Percentiles rank a stretch among this genome's conserved stretches.
Conservation (phyloP, 805 yeast species). For the Torulaspora quercuum region DNA sequence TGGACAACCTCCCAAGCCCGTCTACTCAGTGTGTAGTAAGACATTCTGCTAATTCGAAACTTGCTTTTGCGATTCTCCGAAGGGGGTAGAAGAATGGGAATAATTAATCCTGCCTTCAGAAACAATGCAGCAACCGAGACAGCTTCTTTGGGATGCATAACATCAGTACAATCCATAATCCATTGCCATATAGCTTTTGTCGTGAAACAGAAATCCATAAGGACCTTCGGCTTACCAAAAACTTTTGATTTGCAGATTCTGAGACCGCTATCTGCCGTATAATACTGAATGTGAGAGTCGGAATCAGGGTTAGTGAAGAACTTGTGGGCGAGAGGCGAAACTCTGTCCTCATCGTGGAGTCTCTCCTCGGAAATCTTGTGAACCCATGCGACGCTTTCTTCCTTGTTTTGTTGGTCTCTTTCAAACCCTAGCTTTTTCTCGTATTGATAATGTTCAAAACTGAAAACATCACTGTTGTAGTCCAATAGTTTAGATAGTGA, state of each 20-base stretch:
- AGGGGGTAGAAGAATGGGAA: slow-evolving; percentile 41
- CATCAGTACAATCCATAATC: slow-evolving; percentile 86
- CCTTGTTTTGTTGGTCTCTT: neutral
- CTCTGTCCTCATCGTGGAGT: slow-evolving; percentile 25
- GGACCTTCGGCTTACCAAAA: slow-evolving; percentile 31
- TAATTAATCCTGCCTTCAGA: slow-evolving; percentile 45
- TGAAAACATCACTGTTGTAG: slow-evolving; percentile 34
- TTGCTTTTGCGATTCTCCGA: slow-evolving; percentile 33
- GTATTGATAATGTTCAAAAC: slow-evolving; percentile 32
- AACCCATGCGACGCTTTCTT: slow-evolving; percentile 14
- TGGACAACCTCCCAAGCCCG: slow-evolving; percentile 41
- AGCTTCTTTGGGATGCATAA: slow-evolving; percentile 52
- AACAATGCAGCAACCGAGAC: slow-evolving; percentile 50
- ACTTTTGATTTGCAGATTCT: slow-evolving; percentile 49
- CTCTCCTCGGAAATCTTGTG: slow-evolving; percentile 14
- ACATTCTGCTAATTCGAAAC: slow-evolving; percentile 38
- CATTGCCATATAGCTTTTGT: slow-evolving; percentile 83
- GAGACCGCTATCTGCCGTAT: slow-evolving; percentile 61
- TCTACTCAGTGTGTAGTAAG: slow-evolving; percentile 44
- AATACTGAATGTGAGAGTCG: slow-evolving; percentile 76
- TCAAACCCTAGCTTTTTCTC: slow-evolving; percentile 7
- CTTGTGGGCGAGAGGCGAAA: slow-evolving; percentile 68
- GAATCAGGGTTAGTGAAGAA: slow-evolving; percentile 88
- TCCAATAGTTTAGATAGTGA: slow-evolving; percentile 36
- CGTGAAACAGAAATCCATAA: slow-evolving; percentile 50